Conservation (phyloP, 208 protist genomes). For the Leishmania tropica region DNA sequence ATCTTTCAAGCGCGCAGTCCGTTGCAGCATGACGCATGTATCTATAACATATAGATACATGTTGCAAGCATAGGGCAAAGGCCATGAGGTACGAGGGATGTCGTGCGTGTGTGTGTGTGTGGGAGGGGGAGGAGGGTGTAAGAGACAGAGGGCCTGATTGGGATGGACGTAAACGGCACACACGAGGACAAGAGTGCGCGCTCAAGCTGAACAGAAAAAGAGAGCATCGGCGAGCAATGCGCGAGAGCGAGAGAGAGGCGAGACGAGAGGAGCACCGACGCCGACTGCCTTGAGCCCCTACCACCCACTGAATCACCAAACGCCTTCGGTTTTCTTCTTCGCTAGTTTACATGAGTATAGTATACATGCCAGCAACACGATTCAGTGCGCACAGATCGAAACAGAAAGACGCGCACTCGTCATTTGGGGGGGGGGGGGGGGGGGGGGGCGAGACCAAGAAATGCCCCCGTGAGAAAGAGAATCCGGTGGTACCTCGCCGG, state of each 20-base stretch:
- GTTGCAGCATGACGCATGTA: no score
- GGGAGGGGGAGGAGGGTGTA: background rate
- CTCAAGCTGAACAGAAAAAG: background rate
- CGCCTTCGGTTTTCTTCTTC: background rate
- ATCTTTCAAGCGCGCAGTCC: no score
- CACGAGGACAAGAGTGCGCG: background rate
- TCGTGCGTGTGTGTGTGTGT: no score
- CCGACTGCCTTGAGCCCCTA: background rate
- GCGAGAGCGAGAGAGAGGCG: background rate
- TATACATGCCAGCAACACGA: background rate
- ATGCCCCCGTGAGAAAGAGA: background rate
- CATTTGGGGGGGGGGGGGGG: no score
- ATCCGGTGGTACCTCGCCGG: background rate
- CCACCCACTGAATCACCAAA: background rate
- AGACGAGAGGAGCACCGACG: background rate
- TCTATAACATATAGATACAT: background rate
- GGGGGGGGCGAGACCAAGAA: no score
- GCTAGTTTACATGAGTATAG: slow-evolving; percentile 2
- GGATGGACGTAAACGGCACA: no score
- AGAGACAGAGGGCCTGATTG: background rate
- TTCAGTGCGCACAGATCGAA: background rate
- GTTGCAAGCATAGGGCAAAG: background rate
- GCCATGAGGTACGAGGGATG: background rate
- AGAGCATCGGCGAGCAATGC: background rate
- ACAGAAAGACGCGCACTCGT: background rate